phyloP scores from a whole-genome alignment of 2,329 filamentous ascomycete species.

The Ceratocystiopsis sp. region DNA sequence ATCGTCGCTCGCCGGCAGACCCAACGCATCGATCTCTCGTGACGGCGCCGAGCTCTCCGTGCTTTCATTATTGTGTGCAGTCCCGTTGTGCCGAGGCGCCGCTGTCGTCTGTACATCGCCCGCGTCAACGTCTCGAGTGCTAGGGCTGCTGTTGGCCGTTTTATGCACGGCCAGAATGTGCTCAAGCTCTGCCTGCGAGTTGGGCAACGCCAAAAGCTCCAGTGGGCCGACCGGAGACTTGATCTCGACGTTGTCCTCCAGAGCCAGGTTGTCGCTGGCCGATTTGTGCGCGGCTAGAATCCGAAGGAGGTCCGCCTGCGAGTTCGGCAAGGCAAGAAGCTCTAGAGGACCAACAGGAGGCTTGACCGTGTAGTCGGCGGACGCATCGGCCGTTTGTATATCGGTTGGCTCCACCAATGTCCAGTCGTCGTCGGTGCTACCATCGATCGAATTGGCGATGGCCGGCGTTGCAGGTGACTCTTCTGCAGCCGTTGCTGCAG shows the following conservation, averaged over 20 bases:
- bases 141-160: neutral
- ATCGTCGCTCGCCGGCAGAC: too few species aligned
- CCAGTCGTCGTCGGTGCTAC: neutral
- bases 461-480: neutral
- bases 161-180: neutral
- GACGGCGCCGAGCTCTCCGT: neutral
- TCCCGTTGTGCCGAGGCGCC: neutral
- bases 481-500: neutral
- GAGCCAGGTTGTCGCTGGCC: neutral
- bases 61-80: neutral
- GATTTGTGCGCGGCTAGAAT: neutral
- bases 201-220: constrained; percentile 35
- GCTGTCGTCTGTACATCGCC: too few species aligned
- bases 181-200: constrained; percentile 25
- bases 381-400: too few species aligned
- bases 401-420: too few species aligned
- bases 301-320: constrained; percentile 19
- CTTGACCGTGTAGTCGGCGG: neutral
- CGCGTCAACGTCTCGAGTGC: too few species aligned
- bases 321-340: constrained; percentile 40
- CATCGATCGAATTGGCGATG: neutral
- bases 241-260: too few species aligned
- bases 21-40: neutral
- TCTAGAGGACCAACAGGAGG: constrained; percentile 28
- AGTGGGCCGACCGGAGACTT: constrained; percentile 26